Percentiles rank a stretch among this genome's conserved stretches.
These are phyloP conservation scores for Apiospora marii DNA, from an alignment of 2,329 filamentous ascomycete genomes.

Conservation along the genomic window DNA sequence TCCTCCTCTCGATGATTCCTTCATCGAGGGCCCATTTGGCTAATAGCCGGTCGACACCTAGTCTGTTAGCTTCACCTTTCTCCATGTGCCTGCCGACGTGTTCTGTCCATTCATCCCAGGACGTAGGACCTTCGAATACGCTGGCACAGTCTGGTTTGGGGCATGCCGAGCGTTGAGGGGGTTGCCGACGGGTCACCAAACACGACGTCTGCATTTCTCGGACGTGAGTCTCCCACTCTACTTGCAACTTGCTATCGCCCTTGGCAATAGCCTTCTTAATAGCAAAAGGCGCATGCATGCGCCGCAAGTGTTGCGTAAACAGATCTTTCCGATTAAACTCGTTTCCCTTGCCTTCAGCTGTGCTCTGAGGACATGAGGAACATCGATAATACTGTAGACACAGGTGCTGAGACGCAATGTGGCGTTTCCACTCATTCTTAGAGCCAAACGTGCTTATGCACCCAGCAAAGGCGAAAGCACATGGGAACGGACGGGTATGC, in stretches of 20 bases:
- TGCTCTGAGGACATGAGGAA: slow-evolving; percentile 62
- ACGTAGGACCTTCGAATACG: slow-evolving; percentile 73
- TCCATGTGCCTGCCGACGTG: slow-evolving; percentile 93
- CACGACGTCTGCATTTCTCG: slow-evolving; percentile 79
- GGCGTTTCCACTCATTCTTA: slow-evolving; percentile 98
- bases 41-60: slow-evolving; percentile 65
- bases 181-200: slow-evolving; percentile 71
- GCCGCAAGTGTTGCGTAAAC: slow-evolving; percentile 91
- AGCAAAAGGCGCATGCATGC: slow-evolving; percentile 84
- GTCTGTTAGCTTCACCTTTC: slow-evolving; percentile 65
- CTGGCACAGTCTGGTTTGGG: slow-evolving; percentile 74
- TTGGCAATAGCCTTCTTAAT: slow-evolving; percentile 66
- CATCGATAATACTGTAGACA: slow-evolving; percentile 72
- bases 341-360: slow-evolving; percentile 53
- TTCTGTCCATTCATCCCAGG: slow-evolving; percentile 92
- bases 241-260: slow-evolving; percentile 64
- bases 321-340: slow-evolving; percentile 95
- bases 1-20: slow-evolving; percentile 65
- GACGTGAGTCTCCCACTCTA: slow-evolving; percentile 70
- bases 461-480: slow-evolving; percentile 84
- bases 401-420: slow-evolving; percentile 90
- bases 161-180: slow-evolving; percentile 77
- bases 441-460: slow-evolving; percentile 86
- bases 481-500: slow-evolving; percentile 80
- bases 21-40: slow-evolving; percentile 70